Evolutionary conservation across 257 asterid genomes (phyloP).

Genomic region (Thymus mandschuricus): DNA sequence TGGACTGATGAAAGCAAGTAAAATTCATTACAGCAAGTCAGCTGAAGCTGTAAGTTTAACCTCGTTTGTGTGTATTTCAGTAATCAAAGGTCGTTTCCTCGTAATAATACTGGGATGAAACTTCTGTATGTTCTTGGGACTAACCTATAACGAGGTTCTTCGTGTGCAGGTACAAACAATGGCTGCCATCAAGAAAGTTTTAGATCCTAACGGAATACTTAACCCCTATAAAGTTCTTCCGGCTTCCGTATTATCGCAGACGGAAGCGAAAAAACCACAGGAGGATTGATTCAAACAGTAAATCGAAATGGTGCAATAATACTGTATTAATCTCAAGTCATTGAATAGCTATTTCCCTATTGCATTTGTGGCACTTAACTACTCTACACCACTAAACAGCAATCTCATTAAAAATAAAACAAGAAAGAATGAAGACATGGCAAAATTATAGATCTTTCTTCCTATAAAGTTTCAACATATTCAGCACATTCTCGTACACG

Average conservation of each 20-base stretch:
- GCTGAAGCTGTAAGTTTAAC: slow-evolving; percentile 69
- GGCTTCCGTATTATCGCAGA: slow-evolving; percentile 41
- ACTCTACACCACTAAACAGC: not conserved
- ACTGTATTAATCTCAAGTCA: not conserved
- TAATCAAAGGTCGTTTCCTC: no score
- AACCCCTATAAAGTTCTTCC: slow-evolving; percentile 98
- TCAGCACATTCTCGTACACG: slow-evolving; percentile 88
- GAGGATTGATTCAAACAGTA: slow-evolving; percentile 7
- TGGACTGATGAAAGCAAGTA: slow-evolving; percentile 93
- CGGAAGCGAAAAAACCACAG: slow-evolving; percentile 22
- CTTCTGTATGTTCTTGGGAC: not conserved
- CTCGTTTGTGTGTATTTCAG: not conserved
- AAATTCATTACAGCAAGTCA: slow-evolving; percentile 94
- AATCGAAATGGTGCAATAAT: not conserved
- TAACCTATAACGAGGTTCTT: not conserved
- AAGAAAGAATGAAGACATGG: not conserved
- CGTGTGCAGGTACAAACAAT: slow-evolving; percentile 73
- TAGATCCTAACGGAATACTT: slow-evolving; percentile 91
- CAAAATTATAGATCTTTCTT: slow-evolving; percentile 39
- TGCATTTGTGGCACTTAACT: no score
- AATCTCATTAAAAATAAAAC: not conserved
- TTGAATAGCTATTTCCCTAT: not conserved
- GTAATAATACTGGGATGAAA: not conserved
- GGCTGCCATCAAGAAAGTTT: slow-evolving; percentile 75
- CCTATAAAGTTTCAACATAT: slow-evolving; percentile 64